Conservation (phyloP, 2,329 filamentous ascomycete genomes). For the Ophiostoma montium region DNA sequence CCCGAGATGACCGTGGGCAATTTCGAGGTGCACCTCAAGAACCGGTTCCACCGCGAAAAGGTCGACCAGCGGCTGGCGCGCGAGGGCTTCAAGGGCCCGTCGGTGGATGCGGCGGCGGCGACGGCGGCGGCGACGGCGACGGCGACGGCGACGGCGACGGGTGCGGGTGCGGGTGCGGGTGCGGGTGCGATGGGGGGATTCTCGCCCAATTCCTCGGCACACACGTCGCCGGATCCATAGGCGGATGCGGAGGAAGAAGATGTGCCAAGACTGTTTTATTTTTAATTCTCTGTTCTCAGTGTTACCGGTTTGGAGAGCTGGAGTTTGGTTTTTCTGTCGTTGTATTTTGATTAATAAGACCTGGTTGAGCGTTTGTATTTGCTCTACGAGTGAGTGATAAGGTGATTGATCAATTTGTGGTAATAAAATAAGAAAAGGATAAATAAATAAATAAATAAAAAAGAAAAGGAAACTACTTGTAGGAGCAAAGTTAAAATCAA, state of each 20-base stretch:
- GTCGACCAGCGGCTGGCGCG: constrained; percentile 39
- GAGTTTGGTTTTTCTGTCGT: constrained; percentile 3
- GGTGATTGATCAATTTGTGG: too few relatives aligned
- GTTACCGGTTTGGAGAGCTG: constrained; percentile 2
- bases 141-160: not conserved
- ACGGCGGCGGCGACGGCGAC: not conserved
- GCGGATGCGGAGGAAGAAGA: not conserved
- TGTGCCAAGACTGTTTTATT: not conserved
- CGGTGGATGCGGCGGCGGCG: not conserved
- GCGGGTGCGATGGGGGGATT: not conserved
- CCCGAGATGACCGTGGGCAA: constrained; percentile 75
- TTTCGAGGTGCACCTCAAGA: constrained; percentile 86
- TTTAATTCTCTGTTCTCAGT: not conserved
- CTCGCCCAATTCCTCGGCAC: not conserved
- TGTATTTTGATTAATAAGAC: not conserved
- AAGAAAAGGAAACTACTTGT: too few relatives aligned
- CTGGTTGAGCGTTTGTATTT: not conserved
- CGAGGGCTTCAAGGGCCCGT: not conserved
- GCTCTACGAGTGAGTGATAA: too few relatives aligned
- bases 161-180: too few relatives aligned
- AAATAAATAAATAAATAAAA: too few relatives aligned
- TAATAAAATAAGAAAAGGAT: too few relatives aligned
- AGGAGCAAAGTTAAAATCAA: too few relatives aligned
- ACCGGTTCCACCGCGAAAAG: constrained; percentile 62
- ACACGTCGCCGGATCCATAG: not conserved